Conservation (phyloP, 768 basidiomycete species). For the Tulasnella sp. region DNA sequence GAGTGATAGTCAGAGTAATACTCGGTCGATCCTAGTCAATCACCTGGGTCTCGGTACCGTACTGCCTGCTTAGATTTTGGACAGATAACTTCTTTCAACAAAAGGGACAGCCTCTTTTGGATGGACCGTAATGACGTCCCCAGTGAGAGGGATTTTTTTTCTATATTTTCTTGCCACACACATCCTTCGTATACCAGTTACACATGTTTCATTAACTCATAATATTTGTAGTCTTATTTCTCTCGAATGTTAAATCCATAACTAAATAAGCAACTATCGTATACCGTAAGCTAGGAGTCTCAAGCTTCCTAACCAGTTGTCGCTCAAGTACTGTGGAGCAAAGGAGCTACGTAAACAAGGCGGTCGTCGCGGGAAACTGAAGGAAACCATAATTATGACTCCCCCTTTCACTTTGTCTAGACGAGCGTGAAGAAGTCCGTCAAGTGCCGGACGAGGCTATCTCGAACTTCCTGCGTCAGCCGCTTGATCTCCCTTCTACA, state of each 20-base stretch:
- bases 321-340: too few species aligned
- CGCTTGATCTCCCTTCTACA: not conserved
- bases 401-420: not conserved
- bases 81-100: not conserved
- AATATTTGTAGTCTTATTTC: not conserved
- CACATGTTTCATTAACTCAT: too few species aligned
- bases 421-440: not conserved
- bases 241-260: too few species aligned
- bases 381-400: too few species aligned
- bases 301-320: too few species aligned
- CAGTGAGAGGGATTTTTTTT: not conserved
- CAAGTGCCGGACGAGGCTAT: not conserved
- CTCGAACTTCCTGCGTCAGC: not conserved
- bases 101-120: not conserved
- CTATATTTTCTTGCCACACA: not conserved
- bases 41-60: not conserved
- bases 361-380: too few species aligned
- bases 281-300: too few species aligned
- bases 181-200: too few species aligned
- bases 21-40: not conserved
- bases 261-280: too few species aligned
- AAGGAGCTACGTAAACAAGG: too few species aligned
- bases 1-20: not conserved
- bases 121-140: not conserved
- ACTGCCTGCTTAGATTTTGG: not conserved